Conservation (phyloP, 164 flowering plant genomes). For the Cinnamomum micranthum region DNA sequence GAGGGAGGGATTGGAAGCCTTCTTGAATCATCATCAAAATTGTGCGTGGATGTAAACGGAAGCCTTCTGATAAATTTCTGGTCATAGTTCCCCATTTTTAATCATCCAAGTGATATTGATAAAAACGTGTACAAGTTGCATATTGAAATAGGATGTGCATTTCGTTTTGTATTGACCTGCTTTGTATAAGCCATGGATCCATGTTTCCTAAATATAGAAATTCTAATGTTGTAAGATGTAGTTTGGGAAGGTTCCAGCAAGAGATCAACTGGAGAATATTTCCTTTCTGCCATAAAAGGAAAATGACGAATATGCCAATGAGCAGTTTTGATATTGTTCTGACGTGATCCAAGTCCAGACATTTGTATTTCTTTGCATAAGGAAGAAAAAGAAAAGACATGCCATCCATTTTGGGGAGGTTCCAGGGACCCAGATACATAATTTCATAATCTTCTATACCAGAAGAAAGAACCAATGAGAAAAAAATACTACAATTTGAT, state of each 20-base stretch:
- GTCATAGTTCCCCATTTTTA: too few relatives aligned
- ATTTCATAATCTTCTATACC: neutral
- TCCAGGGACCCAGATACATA: slow-evolving; percentile 9
- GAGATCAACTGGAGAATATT: slow-evolving; percentile 14
- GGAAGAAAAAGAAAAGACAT: neutral
- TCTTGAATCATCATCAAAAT: too few relatives aligned
- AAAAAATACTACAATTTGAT: neutral
- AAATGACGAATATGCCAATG: slow-evolving; percentile 15
- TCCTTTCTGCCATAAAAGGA: slow-evolving; percentile 15
- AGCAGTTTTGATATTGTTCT: slow-evolving; percentile 13
- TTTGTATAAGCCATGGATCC: too few relatives aligned
- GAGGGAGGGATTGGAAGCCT: too few relatives aligned
- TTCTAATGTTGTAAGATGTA: neutral
- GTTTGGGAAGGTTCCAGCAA: neutral
- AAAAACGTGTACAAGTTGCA: too few relatives aligned
- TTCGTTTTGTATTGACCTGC: too few relatives aligned
- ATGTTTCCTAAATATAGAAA: neutral
- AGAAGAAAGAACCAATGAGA: neutral
- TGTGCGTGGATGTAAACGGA: too few relatives aligned
- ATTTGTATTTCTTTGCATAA: slow-evolving; percentile 4
- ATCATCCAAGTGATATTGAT: too few relatives aligned
- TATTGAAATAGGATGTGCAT: too few relatives aligned
- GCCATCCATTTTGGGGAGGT: slow-evolving; percentile 2
- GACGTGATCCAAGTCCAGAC: slow-evolving; percentile 5
- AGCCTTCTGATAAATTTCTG: too few relatives aligned